These are phyloP conservation scores for Sclerotinia borealis DNA, from an alignment of 2,329 filamentous ascomycete species.

Conservation along the genomic window DNA sequence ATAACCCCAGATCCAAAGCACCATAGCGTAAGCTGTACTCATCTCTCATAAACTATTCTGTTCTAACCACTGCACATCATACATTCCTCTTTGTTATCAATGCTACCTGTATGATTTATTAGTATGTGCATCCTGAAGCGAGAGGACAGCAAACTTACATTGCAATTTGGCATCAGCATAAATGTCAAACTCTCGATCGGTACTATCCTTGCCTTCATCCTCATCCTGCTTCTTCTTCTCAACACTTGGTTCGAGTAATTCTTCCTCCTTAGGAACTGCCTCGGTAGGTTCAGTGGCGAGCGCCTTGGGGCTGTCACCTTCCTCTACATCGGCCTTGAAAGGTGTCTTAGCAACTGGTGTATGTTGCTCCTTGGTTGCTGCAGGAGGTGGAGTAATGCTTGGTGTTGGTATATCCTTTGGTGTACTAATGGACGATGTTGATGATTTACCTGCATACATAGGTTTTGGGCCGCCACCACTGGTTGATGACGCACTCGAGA, in stretches of 20 bases:
- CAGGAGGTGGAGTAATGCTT: slow-evolving; percentile 52
- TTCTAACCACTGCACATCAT: slow-evolving; percentile 90
- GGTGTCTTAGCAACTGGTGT: slow-evolving; percentile 50
- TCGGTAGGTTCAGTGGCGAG: slow-evolving; percentile 63
- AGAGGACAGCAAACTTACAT: slow-evolving; percentile 52
- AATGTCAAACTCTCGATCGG: slow-evolving; percentile 81
- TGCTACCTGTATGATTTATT: slow-evolving; percentile 57
- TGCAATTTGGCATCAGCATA: slow-evolving; percentile 87
- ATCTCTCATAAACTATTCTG: slow-evolving; percentile 12
- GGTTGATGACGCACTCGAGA: slow-evolving; percentile 49
- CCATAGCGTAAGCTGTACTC: slow-evolving; percentile 5
- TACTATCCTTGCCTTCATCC: slow-evolving; percentile 62
- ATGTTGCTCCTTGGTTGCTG: slow-evolving; percentile 34
- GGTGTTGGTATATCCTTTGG: slow-evolving; percentile 64
- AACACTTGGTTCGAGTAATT: slow-evolving; percentile 53
- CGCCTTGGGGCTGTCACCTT: slow-evolving; percentile 74
- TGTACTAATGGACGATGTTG: slow-evolving; percentile 26
- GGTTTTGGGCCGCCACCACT: slow-evolving; percentile 51
- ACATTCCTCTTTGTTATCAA: slow-evolving; percentile 92
- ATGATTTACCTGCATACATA: slow-evolving; percentile 52
- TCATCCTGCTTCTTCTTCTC: slow-evolving; percentile 59
- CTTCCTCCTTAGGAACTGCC: slow-evolving; percentile 56
- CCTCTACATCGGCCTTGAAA: slow-evolving; percentile 71
- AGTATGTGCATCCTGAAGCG: slow-evolving; percentile 30
- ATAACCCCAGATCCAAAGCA: background rate